Evolutionary conservation across 129 eudicot species (phyloP), one percentile per base, ranked within the genome.

Genomic region (Mikania micrantha): DNA sequence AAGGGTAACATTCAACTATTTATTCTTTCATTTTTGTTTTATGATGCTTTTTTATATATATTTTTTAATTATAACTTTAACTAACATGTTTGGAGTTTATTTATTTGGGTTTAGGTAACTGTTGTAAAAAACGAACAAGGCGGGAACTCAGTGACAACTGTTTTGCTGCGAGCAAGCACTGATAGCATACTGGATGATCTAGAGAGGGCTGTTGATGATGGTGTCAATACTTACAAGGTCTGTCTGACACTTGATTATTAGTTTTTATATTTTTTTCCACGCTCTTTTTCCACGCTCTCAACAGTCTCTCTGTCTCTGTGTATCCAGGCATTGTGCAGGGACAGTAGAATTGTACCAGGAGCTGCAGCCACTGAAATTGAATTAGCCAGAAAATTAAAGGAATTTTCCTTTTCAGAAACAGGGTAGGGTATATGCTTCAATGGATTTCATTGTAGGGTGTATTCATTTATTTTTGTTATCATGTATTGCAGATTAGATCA

Each of bases 401-500:
- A 93, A 34, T 86, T 89, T 62, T 86, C 99, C 49, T 86, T 89
- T 32, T 81, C 83, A 61, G 96, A 89, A 71, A 94, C 96, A 0
- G 99, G 99, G 96, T 93, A 81, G 99, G 99, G 96, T 93, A 81
- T 16, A n/a, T n/a, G n/a, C n/a, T n/a, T n/a, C n/a, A n/a, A n/a
- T n/a, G n/a, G n/a, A n/a, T n/a, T n/a, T n/a, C n/a, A n/a, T n/a
- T n/a, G n/a, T n/a, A n/a, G n/a, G n/a, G n/a, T n/a, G 4, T 4
- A 29, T 29, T 29, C 4, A 29, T 29, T 29, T 2, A 29, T 9
- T 19, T 38, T 9, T 40, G 9, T 15, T 66, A 6, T 17, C n/a
- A 13, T 4, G 40, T 15, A 71, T 52, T 72, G 69, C 92, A 92
- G 98, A 76, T 73, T 93, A 80, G 96, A 94, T 81, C 93, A 94